These are phyloP conservation scores for Geranium brycei DNA, from an alignment of 345 rosid species.

Conservation along the genomic window DNA sequence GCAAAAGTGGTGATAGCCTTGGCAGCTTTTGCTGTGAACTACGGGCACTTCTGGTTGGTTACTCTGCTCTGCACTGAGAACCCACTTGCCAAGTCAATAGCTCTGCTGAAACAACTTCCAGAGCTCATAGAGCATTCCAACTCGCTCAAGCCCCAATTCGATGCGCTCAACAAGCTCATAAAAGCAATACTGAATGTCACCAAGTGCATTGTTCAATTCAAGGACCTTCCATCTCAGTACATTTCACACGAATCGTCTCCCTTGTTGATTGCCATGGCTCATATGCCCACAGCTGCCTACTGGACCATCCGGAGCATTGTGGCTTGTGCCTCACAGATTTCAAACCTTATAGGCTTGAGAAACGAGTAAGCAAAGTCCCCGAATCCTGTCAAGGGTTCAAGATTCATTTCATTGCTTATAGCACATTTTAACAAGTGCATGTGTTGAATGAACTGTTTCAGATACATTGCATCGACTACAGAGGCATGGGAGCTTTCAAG, in stretches of 20 bases:
- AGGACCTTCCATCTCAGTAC: conserved; percentile 33
- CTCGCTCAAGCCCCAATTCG: conserved; percentile 20
- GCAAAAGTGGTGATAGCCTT: conserved; percentile 1
- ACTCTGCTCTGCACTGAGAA: conserved; percentile 8
- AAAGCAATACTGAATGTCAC: conserved; percentile 36
- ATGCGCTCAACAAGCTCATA: conserved; percentile 33
- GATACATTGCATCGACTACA: conserved; percentile 27
- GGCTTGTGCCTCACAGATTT: conserved; percentile 33
- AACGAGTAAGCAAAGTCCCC: conserved; percentile 22
- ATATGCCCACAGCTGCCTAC: conserved; percentile 37
- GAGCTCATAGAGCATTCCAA: conserved; percentile 19
- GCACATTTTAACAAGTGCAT: no score
- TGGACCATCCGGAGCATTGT: conserved; percentile 44
- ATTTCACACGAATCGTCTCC: conserved; percentile 24
- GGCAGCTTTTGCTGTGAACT: conserved; percentile 2
- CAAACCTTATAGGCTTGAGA: conserved; percentile 26
- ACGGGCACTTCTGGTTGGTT: conserved; percentile 1
- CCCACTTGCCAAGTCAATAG: not conserved
- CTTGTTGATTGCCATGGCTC: conserved; percentile 23
- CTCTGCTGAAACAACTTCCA: conserved; percentile 16
- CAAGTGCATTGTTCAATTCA: conserved; percentile 36
- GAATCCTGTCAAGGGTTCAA: no score
- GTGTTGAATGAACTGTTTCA: conserved; percentile 6
- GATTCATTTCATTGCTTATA: no score
- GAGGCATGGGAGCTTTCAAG: conserved; percentile 65